Base-by-base conservation (phyloP, 345 rosid species). In the Eucalyptus viminalis region DNA sequence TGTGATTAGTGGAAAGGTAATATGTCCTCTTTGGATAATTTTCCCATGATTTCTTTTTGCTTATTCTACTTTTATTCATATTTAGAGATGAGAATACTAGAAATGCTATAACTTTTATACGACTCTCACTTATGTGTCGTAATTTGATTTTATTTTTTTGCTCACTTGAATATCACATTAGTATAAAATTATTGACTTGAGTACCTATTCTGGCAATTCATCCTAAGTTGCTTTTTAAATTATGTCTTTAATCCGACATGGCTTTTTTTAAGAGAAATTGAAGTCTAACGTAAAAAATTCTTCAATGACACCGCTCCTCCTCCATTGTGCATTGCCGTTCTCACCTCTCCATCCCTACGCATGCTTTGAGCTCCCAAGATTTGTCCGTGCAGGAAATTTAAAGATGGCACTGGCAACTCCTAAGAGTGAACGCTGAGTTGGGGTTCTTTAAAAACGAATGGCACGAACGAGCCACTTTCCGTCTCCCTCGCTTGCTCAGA, bases 31-130 rank as follows among this genome's bases (percentile, higher is more conserved):
- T 53, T 53, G 10, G 56, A 53, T 53, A 19, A 53, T 53, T 53
- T 53, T 0, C 10, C 56, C 24, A 0, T 3, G 56, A 19, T 53
- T 53, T 53, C 56, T 53, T 53, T 0, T 53, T 53, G 19, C 10
- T 53, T 53, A 53, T 19, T 53, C 1, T 53, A 53, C 56, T 19
- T 19, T 53, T 53, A 53, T 53, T 53, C 24, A 19, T 53, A 53
- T 53, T 19, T 0, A 0, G 24, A 53, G 24, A 53, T 53, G 0
- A 53, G 9, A 53, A 53, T 51, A 53, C 0, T 17, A 53, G 10
- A 53, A 53, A 53, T 53, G 24, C 56, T 9, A 53, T 53, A 53
- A 53, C 1, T 53, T 53, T 53, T 4, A 53, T 19, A 53, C 24
- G 24, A 7, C 24, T 0, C 9, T 53, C 24, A 19, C 24, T 53